These are phyloP conservation scores for Tulasnella sp. DNA, from an alignment of 768 basidiomycete genomes.

Conservation along the genomic window DNA sequence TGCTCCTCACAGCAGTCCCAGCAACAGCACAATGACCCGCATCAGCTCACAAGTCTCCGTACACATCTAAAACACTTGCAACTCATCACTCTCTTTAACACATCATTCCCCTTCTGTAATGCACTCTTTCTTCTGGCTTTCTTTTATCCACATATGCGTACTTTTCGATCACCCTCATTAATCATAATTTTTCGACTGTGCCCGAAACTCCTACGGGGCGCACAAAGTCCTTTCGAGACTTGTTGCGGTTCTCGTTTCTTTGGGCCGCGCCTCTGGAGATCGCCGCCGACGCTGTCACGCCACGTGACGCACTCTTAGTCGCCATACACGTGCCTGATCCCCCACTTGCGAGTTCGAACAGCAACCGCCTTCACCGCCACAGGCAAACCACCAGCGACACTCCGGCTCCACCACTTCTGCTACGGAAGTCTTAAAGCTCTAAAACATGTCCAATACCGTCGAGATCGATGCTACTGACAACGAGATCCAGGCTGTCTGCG, in stretches of 20 bases:
- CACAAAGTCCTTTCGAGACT: neutral
- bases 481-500: slow-evolving; percentile 3
- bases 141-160: neutral
- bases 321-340: neutral
- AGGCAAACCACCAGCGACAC: neutral
- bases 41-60: neutral
- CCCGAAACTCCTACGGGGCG: neutral
- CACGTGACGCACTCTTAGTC: neutral
- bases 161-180: neutral
- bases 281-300: neutral
- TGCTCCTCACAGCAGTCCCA: neutral
- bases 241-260: neutral
- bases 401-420: neutral
- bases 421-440: neutral
- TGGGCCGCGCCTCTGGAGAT: neutral
- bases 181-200: neutral
- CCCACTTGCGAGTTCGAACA: neutral
- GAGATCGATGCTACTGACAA: slow-evolving; percentile 4
- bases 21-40: neutral
- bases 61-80: neutral
- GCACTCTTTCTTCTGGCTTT: neutral
- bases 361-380: neutral
- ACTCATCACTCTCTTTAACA: neutral
- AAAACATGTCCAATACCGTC: slow-evolving; percentile 12
- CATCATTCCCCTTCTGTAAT: neutral